Evolutionary conservation across 225 moss, liverwort and hornwort species (phyloP), one percentile per base, ranked within the genome.

Genomic region (Lunularia cruciata): DNA sequence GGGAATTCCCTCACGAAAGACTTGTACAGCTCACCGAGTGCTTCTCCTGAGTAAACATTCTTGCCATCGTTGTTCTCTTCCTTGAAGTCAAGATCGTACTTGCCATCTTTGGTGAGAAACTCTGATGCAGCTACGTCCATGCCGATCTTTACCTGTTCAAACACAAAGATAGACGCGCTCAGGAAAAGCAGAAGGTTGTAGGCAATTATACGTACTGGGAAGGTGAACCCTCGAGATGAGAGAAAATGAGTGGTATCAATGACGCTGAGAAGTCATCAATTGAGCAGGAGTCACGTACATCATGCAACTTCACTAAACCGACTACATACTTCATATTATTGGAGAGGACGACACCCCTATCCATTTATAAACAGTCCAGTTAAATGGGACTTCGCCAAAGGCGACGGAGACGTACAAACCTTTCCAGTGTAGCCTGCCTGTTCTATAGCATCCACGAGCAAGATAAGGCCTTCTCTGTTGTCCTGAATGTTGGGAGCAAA

Each of bases 51-150:
- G 25, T 83, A 77, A 30, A 87, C 32, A 71, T 89, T 89, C 74
- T 87, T 90, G 67, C 88, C 90, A 47, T 88, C 85, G 39, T 90
- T 96, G 19, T 83, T 84, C 72, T 96, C 92, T 34, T 90, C 95
- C 78, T 96, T 96, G 75, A 96, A 96, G 76, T 96, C 92, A 22
- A 96, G 83, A 63, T 96, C 92, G 22, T 96, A 96, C 37, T 68
- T 78, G 49, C 90, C 90, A 57, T 92, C 90, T 74, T 87, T 87
- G 0, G 83, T 96, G 72, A 92, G 72, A 77, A 96, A 96, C 63
- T 96, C 95, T 16, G 92, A 92, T 23, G 95, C 95, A 14, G 95
- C 95, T 2, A 96, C 95, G 47, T 96, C 95, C 95, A 96, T 96
- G 19, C 95, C 95, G 26, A 96, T 80, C 78, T 89, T 92, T 60